Conservation (phyloP, 202 grass and related monocot species). For the Zizania palustris region DNA sequence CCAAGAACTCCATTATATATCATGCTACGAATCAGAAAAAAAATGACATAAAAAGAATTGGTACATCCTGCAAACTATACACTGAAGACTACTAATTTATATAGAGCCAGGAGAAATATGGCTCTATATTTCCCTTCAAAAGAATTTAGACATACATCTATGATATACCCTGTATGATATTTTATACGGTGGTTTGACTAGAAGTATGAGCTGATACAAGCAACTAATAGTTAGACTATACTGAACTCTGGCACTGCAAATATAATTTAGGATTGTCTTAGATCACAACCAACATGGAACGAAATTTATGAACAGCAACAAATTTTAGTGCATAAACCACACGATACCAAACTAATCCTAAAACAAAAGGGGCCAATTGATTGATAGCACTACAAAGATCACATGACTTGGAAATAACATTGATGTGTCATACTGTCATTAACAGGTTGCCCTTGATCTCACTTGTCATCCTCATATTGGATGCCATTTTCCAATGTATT, state of each 20-base stretch:
- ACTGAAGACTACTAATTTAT: neutral
- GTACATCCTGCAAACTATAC: neutral
- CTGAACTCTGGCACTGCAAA: neutral
- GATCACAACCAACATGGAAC: neutral
- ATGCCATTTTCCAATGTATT: too few relatives aligned
- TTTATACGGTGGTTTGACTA: slow-evolving; percentile 4
- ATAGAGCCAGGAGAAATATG: neutral
- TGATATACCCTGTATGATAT: neutral
- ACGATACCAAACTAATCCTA: neutral
- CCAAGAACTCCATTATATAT: neutral
- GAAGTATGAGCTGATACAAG: neutral
- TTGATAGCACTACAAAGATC: too few relatives aligned
- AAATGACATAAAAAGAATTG: neutral
- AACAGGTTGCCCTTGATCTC: too few relatives aligned
- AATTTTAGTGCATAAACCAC: neutral
- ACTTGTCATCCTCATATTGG: too few relatives aligned
- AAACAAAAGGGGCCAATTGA: neutral
- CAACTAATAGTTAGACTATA: neutral
- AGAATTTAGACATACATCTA: slow-evolving; percentile 1
- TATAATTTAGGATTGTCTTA: neutral
- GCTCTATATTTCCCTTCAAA: neutral
- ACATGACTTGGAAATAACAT: too few relatives aligned
- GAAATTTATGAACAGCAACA: neutral
- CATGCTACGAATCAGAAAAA: neutral
- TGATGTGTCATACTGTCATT: too few relatives aligned